These are phyloP conservation scores for Galeopsis tetrahit DNA, from an alignment of 257 asterid genomes.

Conservation along the genomic window DNA sequence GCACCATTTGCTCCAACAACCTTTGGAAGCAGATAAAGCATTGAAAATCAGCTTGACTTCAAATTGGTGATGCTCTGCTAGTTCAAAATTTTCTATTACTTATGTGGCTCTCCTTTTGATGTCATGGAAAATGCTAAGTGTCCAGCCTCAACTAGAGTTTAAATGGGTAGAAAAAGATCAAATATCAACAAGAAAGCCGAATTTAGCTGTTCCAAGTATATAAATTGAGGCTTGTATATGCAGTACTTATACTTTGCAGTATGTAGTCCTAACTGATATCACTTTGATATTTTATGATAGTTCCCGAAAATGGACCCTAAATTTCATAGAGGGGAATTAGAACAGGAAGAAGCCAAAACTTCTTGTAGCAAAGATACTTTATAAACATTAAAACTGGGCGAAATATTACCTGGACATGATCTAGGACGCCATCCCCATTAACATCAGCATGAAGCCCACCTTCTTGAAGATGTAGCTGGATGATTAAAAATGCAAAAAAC, in stretches of 20 bases:
- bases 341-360: background rate
- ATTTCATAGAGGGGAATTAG: background rate
- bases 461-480: constrained; percentile 97
- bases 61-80: no score
- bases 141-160: background rate
- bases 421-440: constrained; percentile 97
- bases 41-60: background rate
- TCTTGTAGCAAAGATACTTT: background rate
- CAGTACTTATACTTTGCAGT: background rate
- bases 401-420: constrained; percentile 90
- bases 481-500: constrained; percentile 11
- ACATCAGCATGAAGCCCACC: constrained; percentile 99
- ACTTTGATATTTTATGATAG: background rate
- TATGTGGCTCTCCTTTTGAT: background rate
- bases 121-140: background rate
- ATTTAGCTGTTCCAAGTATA: background rate
- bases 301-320: background rate
- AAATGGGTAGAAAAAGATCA: background rate
- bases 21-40: constrained; percentile 43
- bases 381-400: constrained; percentile 1
- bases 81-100: background rate
- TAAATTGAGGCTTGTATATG: background rate
- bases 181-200: background rate
- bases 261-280: background rate
- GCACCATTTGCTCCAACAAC: constrained; percentile 98